phyloP scores from a whole-genome alignment of 1,139 yeast genomes.

The Diutina neorugosa region DNA sequence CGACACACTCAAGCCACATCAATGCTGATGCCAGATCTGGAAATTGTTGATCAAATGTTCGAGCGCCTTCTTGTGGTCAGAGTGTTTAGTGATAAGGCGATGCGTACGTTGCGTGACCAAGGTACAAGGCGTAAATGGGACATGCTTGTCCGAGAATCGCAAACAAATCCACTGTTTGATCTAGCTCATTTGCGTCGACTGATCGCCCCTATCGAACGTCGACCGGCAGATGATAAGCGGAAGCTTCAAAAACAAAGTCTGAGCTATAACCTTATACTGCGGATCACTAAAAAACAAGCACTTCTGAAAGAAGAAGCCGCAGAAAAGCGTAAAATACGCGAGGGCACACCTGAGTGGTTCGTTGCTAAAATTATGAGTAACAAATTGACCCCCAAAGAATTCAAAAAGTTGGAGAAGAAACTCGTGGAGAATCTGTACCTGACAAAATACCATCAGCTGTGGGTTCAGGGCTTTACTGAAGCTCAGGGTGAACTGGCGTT shows the following conservation, averaged over 20 bases:
- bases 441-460: constrained; percentile 9
- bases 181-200: constrained; percentile 10
- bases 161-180: constrained; percentile 22
- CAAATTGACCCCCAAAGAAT: constrained; percentile 22
- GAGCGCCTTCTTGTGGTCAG: constrained; percentile 26
- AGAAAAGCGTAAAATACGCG: constrained; percentile 12
- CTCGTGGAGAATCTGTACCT: constrained; percentile 11
- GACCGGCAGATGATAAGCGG: background rate
- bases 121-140: constrained; percentile 34
- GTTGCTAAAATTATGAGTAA: constrained; percentile 26
- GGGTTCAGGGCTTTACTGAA: constrained; percentile 23
- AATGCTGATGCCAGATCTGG: constrained; percentile 24
- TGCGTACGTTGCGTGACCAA: constrained; percentile 6
- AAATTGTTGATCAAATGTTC: constrained; percentile 26
- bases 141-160: constrained; percentile 29
- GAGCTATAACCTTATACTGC: background rate
- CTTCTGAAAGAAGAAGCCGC: background rate
- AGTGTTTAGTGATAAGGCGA: constrained; percentile 22
- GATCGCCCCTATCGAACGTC: background rate
- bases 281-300: background rate
- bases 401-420: constrained; percentile 23
- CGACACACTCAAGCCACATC: constrained; percentile 17
- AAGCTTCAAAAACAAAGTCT: background rate
- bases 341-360: constrained; percentile 34
- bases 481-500: constrained; percentile 36